Evolutionary conservation across 306 rosid species (phyloP).

Genomic region (Cucumis melo): DNA sequence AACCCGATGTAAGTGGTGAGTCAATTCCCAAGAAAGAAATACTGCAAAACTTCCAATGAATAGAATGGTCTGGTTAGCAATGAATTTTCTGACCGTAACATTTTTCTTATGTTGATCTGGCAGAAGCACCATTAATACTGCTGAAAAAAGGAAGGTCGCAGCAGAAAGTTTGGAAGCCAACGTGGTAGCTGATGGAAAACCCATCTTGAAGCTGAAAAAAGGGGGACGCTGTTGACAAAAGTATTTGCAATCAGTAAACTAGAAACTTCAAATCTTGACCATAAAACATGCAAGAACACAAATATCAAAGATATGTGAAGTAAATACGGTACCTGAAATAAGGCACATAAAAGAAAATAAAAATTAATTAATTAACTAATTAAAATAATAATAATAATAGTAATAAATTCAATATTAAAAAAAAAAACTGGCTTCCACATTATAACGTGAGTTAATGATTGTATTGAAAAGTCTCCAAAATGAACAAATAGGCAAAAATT

Average conservation of each 20-base stretch:
- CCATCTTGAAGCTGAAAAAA: slow-evolving; percentile 92
- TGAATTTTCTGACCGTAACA: slow-evolving; percentile 20
- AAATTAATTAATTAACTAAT: too few relatives aligned
- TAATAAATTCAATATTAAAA: too few relatives aligned
- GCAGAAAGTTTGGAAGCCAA: slow-evolving; percentile 52
- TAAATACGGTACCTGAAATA: not conserved
- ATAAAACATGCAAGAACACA: not conserved
- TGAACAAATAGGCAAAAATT: not conserved
- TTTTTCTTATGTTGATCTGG: slow-evolving; percentile 26
- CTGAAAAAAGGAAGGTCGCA: slow-evolving; percentile 42
- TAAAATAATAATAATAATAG: too few relatives aligned
- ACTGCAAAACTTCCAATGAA: slow-evolving; percentile 46
- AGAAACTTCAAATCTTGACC: not conserved
- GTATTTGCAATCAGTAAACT: slow-evolving; percentile 12
- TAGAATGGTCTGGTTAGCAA: slow-evolving; percentile 34
- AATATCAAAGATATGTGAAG: not conserved
- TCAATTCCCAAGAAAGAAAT: slow-evolving; percentile 75
- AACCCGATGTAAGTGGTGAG: slow-evolving; percentile 76
- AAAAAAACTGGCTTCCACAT: not conserved
- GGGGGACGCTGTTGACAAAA: slow-evolving; percentile 68
- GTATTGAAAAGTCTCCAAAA: not conserved
- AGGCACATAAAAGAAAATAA: not conserved
- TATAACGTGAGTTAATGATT: not conserved
- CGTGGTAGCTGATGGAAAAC: slow-evolving; percentile 46
- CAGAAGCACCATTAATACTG: slow-evolving; percentile 32